Base-by-base conservation (phyloP, 257 asterid genomes). In the Jaltomata sinuosa region DNA sequence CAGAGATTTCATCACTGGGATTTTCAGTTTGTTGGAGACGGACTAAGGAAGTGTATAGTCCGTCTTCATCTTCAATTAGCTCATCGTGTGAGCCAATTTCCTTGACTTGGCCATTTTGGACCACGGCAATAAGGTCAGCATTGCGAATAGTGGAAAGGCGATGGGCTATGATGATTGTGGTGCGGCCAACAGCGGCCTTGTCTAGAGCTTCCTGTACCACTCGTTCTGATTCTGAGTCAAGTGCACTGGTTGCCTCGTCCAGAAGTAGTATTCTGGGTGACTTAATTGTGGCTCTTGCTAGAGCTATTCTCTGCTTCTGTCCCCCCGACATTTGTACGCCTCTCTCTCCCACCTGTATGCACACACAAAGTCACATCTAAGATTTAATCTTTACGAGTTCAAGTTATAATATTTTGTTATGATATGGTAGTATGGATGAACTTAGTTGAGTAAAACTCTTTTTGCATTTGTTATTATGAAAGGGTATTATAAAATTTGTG, bases 261-360 rank as follows among this genome's bases (percentile, higher is more conserved):
- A 95, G 93, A 16, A 95, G 94, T 85, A 95, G 98, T 40, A 95
- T 90, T 87, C 90, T 92, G 5, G 99, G 99, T 50, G 55, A 50
- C 55, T 50, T 50, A 36, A 95, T 92, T 53, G 92, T 79, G 77
- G 99, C 99, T 88, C 99, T 91, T 3, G 99, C 99, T 76, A 95
- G 93, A 74, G 97, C 98, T 72, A 95, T 91, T 81, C 98, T 93
- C 86, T 95, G 99, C 86, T 95, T 95, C 81, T 95, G 97, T 10
- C 99, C 99, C 16, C 99, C 99, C 0, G 99, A 96, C 91, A 96
- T 87, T 80, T 96, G 99, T 49, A 92, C 91, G 5, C 99, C 99
- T 87, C 97, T 87, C 85, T 96, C 99, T 12, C 98, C 99, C 18
- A 96, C 99, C 99, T 95, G 88, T 76, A 86, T 38, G 42, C 15